Base-by-base conservation (phyloP, 768 basidiomycete species). In the Lactarius hengduanensis region DNA sequence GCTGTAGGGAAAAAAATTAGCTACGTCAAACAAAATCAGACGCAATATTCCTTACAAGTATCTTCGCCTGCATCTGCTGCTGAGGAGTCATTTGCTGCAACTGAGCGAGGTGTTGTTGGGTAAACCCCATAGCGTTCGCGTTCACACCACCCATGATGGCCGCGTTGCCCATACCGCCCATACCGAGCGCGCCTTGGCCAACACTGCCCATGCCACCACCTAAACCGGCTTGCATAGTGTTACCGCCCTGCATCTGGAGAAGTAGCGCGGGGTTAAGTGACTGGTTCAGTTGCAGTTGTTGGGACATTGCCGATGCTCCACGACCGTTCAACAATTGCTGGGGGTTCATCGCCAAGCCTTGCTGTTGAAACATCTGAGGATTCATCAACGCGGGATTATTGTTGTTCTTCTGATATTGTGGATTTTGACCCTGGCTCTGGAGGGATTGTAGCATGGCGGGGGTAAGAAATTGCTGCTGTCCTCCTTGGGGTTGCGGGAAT, bases 131-230 rank as follows among this genome's bases (percentile, higher is more conserved):
- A 26, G 57, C 50, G 53, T 68, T 70, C 30, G 69, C 61, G 65
- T 65, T 65, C 58, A 65, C 66, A 57, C 68, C 65, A 41, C 57
- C 45, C 64, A 69, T 70, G 56, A 62, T 62, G 61, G 61, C 41
- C 45, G 63, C 59, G 67, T 66, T 63, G 18, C 58, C 61, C 66
- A 68, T 71, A 18, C 63, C 69, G 16, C 62, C 57, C 59, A 69
- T 63, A 11, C 43, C 41, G 22, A 73, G 66, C 34, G 72, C 58
- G 58, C 62, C 70, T 54, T 71, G 70, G 61, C 72, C 73, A 47
- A 73, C 63, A 30, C 68, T 67, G 45, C 69, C 69, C 63, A 71
- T 70, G 30, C 64, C 61, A 40, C 61, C 62, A 34, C 26, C 61
- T 64, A 70, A 66, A 56, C 62, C 59, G 43, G 50, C 34, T 38